Base-by-base conservation (phyloP, 768 basidiomycete species). In the Hydnomerulius pinastri region DNA sequence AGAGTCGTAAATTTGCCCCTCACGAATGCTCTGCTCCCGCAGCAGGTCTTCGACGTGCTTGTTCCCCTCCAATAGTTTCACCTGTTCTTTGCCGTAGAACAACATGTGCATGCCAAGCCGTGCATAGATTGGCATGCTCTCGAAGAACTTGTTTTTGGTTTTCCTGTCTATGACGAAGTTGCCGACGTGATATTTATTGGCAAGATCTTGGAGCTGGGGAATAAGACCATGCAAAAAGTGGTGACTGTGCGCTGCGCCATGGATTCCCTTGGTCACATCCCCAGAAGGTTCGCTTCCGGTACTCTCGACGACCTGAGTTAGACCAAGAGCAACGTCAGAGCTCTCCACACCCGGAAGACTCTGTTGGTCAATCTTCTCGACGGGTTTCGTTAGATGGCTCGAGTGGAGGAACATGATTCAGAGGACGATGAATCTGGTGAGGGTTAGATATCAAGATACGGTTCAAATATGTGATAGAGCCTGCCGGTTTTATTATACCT, bases 101-200 rank as follows among this genome's bases (percentile, higher is more conserved):
- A 90, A 67, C 5, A 91, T 73, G 59, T 90, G 88, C 89, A 90
- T 90, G 6, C 84, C 85, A 39, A 87, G 73, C 65, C 83, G 73
- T 2, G 80, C 77, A 58, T 83, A 88, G 37, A 89, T 72, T 1
- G 87, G 87, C 87, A 90, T 90, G 27, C 75, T 75, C 70, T 90
- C 87, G 50, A 87, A 89, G 51, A 84, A 73, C 59, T 75, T 76
- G 60, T 82, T 71, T 6, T 66, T 69, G 1, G 74, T 71, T 6
- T 70, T 75, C 32, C 83, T 71, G 25, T 79, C 65, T 18, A 73
- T 61, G 23, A 84, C 81, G 59, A 70, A 86, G 59, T 86, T 86
- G 3, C 83, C 83, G 43, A 79, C 68, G 48, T 86, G 83, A 53
- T 79, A 78, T 24, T 73, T 66, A 4, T 63, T 57, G 3, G 81